Percentiles rank a stretch among this genome's conserved stretches.
These are phyloP conservation scores for Elaeis oleifera DNA, from an alignment of 202 grass and related monocot genomes.

Conservation along the genomic window DNA sequence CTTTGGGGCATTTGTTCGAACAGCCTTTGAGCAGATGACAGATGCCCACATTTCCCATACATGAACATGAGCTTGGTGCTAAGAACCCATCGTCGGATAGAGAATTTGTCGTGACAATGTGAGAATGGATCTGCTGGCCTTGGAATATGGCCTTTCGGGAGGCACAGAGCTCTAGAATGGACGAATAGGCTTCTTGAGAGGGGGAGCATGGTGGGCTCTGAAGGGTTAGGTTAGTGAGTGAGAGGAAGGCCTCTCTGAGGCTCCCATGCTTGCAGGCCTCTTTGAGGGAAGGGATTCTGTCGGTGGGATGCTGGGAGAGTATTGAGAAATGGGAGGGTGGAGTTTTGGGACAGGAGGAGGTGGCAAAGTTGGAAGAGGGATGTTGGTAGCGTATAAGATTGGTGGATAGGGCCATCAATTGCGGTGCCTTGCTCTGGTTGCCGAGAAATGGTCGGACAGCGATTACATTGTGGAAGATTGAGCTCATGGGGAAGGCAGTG, in stretches of 20 bases:
- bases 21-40: conserved; percentile 41
- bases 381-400: neutral
- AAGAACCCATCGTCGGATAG: conserved; percentile 38
- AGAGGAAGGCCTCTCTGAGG: conserved; percentile 34
- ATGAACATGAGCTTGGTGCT: conserved; percentile 74
- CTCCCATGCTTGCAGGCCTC: conserved; percentile 47
- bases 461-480: too few relatives aligned
- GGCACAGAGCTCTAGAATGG: conserved; percentile 54
- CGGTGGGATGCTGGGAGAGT: neutral
- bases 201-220: conserved; percentile 8
- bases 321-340: neutral
- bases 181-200: conserved; percentile 34
- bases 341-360: conserved; percentile 7
- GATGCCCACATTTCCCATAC: conserved; percentile 62
- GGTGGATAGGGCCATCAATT: conserved; percentile 1
- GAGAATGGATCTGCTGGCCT: conserved; percentile 59
- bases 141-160: conserved; percentile 32
- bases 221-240: conserved; percentile 20
- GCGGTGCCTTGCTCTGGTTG: neutral
- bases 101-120: conserved; percentile 29
- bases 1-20: conserved; percentile 60
- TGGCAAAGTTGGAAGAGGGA: conserved; percentile 4
- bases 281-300: conserved; percentile 8
- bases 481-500: too few relatives aligned
- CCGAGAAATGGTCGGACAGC: too few relatives aligned